Conservation (phyloP, 805 yeast genomes). For the Candida khao-thaluensis region DNA sequence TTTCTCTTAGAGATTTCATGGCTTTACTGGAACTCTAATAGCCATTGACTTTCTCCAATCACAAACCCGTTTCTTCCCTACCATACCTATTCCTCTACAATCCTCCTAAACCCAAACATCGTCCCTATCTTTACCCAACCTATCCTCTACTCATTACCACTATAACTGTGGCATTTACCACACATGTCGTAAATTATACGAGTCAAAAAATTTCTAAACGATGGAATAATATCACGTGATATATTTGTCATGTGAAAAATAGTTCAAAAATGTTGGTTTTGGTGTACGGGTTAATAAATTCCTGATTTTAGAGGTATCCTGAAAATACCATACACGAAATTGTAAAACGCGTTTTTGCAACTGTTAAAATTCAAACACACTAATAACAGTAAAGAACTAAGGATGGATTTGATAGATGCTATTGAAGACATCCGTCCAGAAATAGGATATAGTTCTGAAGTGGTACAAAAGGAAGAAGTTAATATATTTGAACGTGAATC, state of each 20-base stretch:
- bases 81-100: too few relatives aligned
- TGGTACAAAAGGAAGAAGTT: background rate
- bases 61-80: too few relatives aligned
- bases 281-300: slow-evolving; percentile 3
- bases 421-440: slow-evolving; percentile 17
- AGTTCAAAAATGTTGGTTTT: background rate
- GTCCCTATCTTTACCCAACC: too few relatives aligned
- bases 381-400: too few relatives aligned
- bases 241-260: background rate
- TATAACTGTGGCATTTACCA: background rate
- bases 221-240: slow-evolving; percentile 6
- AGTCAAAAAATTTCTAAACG: background rate
- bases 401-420: slow-evolving; percentile 23
- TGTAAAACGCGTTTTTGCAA: slow-evolving; percentile 1
- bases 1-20: too few relatives aligned
- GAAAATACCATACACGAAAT: slow-evolving; percentile 4
- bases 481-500: background rate
- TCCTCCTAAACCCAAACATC: too few relatives aligned
- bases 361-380: background rate
- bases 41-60: too few relatives aligned
- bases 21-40: too few relatives aligned
- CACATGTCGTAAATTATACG: slow-evolving; percentile 5
- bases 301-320: too few relatives aligned
- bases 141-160: too few relatives aligned
- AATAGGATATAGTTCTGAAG: slow-evolving; percentile 3